phyloP scores from a whole-genome alignment of 495 filamentous ascomycete genomes.

The Achaetomiella virescens region DNA sequence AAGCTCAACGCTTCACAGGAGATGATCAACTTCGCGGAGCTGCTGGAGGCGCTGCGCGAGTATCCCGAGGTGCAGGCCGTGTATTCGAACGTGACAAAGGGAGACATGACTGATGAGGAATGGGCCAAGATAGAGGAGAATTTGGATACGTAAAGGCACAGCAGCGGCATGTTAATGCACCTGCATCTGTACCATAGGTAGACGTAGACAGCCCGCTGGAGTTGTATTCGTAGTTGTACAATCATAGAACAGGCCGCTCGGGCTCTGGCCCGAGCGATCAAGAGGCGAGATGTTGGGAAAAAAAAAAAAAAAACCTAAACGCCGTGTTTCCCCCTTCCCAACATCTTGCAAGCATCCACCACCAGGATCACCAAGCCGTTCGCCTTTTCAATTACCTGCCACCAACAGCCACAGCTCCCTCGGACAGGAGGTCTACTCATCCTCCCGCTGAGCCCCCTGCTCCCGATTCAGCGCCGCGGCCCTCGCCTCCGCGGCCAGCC shows the following conservation, averaged over 20 bases:
- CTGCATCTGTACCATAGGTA: not conserved
- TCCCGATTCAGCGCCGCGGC: constrained; percentile 20
- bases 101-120: constrained; percentile 37
- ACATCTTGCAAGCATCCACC: not conserved
- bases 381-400: not conserved
- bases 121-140: constrained; percentile 47
- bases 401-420: not conserved
- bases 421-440: not conserved
- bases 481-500: constrained; percentile 48
- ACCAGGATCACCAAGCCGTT: not conserved
- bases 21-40: constrained; percentile 46
- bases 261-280: not conserved
- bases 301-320: constrained; percentile 2
- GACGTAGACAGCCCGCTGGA: not conserved
- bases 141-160: constrained; percentile 27
- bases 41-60: constrained; percentile 50
- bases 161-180: too few relatives aligned
- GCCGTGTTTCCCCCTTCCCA: not conserved
- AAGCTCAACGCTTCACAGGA: constrained; percentile 44
- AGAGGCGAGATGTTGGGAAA: constrained; percentile 5
- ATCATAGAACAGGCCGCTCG: not conserved
- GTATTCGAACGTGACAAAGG: constrained; percentile 54
- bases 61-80: constrained; percentile 61
- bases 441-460: constrained; percentile 20
- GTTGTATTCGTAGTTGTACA: constrained; percentile 8